phyloP scores from a whole-genome alignment of 2,329 filamentous ascomycete genomes.

The Tolypocladium paradoxum region DNA sequence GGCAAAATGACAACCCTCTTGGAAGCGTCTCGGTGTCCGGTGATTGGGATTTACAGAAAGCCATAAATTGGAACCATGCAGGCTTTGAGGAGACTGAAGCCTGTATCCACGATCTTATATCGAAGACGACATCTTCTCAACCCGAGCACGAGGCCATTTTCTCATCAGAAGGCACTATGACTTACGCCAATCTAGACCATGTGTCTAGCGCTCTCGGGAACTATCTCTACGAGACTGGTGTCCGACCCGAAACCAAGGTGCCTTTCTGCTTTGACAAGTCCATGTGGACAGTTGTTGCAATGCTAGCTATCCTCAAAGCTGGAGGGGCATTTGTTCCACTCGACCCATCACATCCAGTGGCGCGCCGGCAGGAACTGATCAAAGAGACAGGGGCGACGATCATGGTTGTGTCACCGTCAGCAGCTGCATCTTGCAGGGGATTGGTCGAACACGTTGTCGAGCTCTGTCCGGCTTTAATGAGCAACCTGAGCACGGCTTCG shows the following conservation, averaged over 20 bases:
- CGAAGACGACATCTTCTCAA: slow-evolving; percentile 5
- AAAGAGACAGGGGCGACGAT: not conserved
- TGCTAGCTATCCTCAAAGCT: slow-evolving; percentile 14
- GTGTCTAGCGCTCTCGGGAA: not conserved
- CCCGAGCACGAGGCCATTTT: slow-evolving; percentile 2
- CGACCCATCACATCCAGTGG: slow-evolving; percentile 10
- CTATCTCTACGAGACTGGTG: not conserved
- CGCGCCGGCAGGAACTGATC: slow-evolving; percentile 1
- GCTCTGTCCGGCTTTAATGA: not conserved
- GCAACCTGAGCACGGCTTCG: not conserved
- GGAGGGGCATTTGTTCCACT: slow-evolving; percentile 16
- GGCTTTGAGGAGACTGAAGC: slow-evolving; percentile 9
- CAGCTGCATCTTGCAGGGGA: not conserved
- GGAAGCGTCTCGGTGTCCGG: not conserved
- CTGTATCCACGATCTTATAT: slow-evolving; percentile 12
- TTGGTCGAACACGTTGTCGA: not conserved
- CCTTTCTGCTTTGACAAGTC: slow-evolving; percentile 8
- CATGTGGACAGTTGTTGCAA: slow-evolving; percentile 8
- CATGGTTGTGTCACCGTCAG: slow-evolving; percentile 2
- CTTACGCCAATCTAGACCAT: slow-evolving; percentile 4
- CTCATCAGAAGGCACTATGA: slow-evolving; percentile 3
- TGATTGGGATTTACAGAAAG: not conserved
- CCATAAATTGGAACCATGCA: not conserved
- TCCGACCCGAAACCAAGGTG: not conserved
- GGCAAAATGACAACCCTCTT: not conserved